A percentile compares a stretch with the other conserved stretches of the same genome.
Conservation (phyloP, 106 monocot genomes). For the Acanthochlamys bracteata region DNA sequence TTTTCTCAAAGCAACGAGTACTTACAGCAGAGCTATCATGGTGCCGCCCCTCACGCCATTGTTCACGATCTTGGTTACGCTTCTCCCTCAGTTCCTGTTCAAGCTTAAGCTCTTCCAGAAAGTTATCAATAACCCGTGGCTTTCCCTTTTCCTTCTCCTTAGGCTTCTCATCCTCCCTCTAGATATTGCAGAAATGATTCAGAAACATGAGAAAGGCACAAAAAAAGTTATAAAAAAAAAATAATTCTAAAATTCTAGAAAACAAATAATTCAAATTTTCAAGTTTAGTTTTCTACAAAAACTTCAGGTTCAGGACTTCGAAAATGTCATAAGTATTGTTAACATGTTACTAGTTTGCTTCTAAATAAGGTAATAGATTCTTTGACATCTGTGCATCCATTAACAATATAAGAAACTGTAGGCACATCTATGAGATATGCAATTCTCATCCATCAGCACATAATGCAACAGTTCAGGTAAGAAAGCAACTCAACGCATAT, state of each 20-base stretch:
- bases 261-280: not conserved
- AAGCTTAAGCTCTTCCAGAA: slow-evolving; percentile 90
- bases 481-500: no score
- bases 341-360: no score
- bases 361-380: no score
- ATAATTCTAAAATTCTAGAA: no score
- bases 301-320: no score
- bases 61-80: slow-evolving; percentile 88
- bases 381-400: no score
- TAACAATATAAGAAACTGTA: no score
- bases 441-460: no score
- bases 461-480: no score
- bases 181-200: slow-evolving; percentile 9
- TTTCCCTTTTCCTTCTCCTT: slow-evolving; percentile 97
- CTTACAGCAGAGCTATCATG: slow-evolving; percentile 59
- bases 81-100: slow-evolving; percentile 89
- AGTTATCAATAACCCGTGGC: slow-evolving; percentile 75
- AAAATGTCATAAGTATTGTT: no score
- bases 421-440: no score
- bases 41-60: slow-evolving; percentile 54
- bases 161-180: slow-evolving; percentile 87
- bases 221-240: not conserved
- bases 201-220: not conserved
- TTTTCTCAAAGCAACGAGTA: not conserved
- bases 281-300: no score